Percentiles rank a stretch among this genome's conserved stretches.
These are phyloP conservation scores for Stephania yunnanensis DNA, from an alignment of 164 flowering plant genomes.

Conservation along the genomic window DNA sequence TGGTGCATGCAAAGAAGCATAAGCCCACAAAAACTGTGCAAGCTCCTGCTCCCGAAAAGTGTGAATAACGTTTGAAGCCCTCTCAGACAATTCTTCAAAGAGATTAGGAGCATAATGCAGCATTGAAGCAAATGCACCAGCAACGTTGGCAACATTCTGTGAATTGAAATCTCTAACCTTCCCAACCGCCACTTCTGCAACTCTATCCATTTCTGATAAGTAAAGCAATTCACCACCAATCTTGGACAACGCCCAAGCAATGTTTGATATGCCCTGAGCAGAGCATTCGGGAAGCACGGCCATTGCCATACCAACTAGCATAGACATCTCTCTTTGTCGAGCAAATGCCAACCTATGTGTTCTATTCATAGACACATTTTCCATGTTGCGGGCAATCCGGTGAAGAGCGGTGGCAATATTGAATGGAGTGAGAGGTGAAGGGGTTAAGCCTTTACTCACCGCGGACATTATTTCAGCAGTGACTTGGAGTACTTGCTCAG, in stretches of 20 bases:
- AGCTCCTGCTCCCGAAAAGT: constrained; percentile 80
- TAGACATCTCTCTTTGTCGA: constrained; percentile 81
- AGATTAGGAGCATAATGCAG: constrained; percentile 81
- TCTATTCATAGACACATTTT: constrained; percentile 69
- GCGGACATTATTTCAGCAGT: constrained; percentile 62
- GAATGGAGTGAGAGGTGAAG: constrained; percentile 86
- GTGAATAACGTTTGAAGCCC: constrained; percentile 60
- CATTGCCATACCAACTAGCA: constrained; percentile 92
- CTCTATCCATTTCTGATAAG: constrained; percentile 92
- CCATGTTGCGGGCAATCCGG: constrained; percentile 94
- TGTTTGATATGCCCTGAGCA: constrained; percentile 85
- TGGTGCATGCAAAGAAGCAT: constrained; percentile 81
- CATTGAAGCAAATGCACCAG: constrained; percentile 99
- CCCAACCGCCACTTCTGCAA: constrained; percentile 79
- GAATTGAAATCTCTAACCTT: constrained; percentile 81
- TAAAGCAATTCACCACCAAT: constrained; percentile 93
- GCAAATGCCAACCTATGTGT: constrained; percentile 75
- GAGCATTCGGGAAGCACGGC: constrained; percentile 82
- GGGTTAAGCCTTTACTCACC: constrained; percentile 84
- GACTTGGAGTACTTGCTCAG: constrained; percentile 76
- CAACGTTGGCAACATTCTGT: constrained; percentile 93
- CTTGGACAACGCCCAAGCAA: constrained; percentile 94
- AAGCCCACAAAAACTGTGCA: constrained; percentile 93
- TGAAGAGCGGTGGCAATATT: constrained; percentile 93
- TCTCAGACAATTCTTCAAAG: constrained; percentile 55